Evolutionary conservation across 306 rosid genomes (phyloP).

Genomic region (Leucaena leucocephala): DNA sequence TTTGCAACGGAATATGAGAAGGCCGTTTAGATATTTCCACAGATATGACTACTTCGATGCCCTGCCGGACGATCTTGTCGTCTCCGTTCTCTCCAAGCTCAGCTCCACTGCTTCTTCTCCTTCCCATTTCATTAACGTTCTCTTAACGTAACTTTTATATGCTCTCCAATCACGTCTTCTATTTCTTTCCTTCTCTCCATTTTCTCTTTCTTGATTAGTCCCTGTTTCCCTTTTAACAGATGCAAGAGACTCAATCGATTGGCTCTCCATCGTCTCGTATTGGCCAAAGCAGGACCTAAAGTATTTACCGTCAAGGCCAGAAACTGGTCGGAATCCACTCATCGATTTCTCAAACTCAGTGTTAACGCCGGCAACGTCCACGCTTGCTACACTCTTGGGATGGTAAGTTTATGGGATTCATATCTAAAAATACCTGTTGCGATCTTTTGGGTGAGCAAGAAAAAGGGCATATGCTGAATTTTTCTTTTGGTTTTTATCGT

Average conservation of each 20-base stretch:
- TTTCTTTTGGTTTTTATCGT: neutral
- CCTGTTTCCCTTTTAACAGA: slow-evolving; percentile 29
- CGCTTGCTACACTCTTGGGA: slow-evolving; percentile 74
- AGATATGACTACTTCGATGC: slow-evolving; percentile 51
- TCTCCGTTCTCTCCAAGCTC: slow-evolving; percentile 60
- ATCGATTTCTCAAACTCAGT: slow-evolving; percentile 59
- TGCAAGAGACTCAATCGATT: slow-evolving; percentile 65
- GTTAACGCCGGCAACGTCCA: slow-evolving; percentile 62
- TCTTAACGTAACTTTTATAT: slow-evolving; percentile 51
- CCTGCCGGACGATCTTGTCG: slow-evolving; percentile 67
- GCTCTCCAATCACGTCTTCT: neutral
- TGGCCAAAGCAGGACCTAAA: slow-evolving; percentile 53
- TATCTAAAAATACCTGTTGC: neutral
- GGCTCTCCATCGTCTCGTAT: slow-evolving; percentile 56
- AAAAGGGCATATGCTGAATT: neutral
- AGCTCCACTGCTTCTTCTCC: slow-evolving; percentile 65
- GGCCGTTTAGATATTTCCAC: slow-evolving; percentile 21
- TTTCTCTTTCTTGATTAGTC: neutral
- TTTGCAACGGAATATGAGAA: slow-evolving; percentile 28
- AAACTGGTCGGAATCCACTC: slow-evolving; percentile 64
- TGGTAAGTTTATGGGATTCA: slow-evolving; percentile 48
- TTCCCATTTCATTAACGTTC: slow-evolving; percentile 52
- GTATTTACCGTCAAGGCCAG: slow-evolving; percentile 45
- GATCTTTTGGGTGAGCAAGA: neutral
- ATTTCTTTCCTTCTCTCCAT: neutral